These are phyloP conservation scores for Avena sativa DNA, from an alignment of 176 grass and related monocot species.

Conservation along the genomic window DNA sequence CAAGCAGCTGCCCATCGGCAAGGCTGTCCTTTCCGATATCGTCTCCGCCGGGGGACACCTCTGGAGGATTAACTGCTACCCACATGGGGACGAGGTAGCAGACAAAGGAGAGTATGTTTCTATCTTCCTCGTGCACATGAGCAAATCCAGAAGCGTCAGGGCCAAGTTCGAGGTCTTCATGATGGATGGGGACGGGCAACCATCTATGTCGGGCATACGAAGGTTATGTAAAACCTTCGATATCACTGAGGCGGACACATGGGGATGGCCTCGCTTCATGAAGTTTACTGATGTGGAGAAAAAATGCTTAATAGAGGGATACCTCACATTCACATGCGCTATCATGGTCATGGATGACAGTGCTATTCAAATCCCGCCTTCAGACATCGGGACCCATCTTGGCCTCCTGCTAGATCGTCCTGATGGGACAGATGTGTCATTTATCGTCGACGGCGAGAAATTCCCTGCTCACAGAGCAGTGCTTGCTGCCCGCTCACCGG, in stretches of 20 bases:
- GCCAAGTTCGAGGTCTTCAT: constrained; percentile 1
- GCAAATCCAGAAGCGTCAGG: neutral
- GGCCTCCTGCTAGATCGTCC: neutral
- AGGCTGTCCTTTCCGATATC: too few species aligned
- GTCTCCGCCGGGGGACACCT: neutral
- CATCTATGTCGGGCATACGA: neutral
- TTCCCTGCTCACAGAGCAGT: constrained; percentile 32
- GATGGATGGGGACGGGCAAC: neutral
- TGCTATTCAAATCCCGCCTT: neutral
- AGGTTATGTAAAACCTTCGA: too few species aligned
- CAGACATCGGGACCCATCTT: neutral
- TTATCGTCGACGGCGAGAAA: neutral
- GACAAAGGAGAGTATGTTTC: neutral
- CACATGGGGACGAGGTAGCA: rapidly evolving
- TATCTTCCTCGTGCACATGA: neutral
- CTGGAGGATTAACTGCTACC: neutral
- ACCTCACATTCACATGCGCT: neutral
- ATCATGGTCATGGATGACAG: neutral
- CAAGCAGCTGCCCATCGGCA: too few species aligned
- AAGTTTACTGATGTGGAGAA: too few species aligned
- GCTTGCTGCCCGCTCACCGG: constrained; percentile 31
- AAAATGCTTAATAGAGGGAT: neutral
- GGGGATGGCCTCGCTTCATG: neutral
- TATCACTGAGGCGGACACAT: neutral
- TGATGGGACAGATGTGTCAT: too few species aligned